Base-by-base conservation (phyloP, 768 basidiomycete genomes). In the Suillus weaverae region DNA sequence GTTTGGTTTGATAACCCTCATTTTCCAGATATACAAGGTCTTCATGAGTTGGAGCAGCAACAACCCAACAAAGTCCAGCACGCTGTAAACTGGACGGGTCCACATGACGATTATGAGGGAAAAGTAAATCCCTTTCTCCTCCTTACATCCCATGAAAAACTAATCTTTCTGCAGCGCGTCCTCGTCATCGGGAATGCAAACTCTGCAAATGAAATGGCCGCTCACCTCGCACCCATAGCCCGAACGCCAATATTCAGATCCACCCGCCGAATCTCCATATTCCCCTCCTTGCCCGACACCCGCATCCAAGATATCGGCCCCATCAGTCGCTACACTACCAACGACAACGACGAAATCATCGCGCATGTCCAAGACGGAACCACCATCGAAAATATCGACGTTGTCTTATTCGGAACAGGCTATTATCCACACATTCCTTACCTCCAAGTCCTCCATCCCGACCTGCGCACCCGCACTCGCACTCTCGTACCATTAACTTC, bases 121-220 rank as follows among this genome's bases (percentile, higher is more conserved):
- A 78, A 78, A 69, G 77, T 77, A 60, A 5, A 60, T 35, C 16
- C 22, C n/a, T 56, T 20, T 16, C 5, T 8, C 5, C 16, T 38
- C 13, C 8, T 41, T 13, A 38, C 30, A 38, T 44, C 1, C 11
- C 7, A 33, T 9, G 38, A 36, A 5, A 26, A 20, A 39, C 56
- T 41, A 30, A 59, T 11, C 33, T 33, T 9, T 8, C 16, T 18
- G 26, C 54, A 86, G 85, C 78, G 79, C 20, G 75, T 80, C 26
- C 75, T 84, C 1, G 76, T 86, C 11, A 70, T 85, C 4, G 85
- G 81, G 13, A 85, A 85, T 30, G 85, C 81, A 22, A 83, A 85
- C 59, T 85, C 84, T 2, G 77, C 79, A 41, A 86, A 86, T 67
- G 85, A 86, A 57, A 81, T 85, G 44, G 81, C 82, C 1, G 79